These are phyloP conservation scores for Ambispora gerdemannii DNA, from an alignment of 192 early-diverging fungal genomes.

Conservation along the genomic window DNA sequence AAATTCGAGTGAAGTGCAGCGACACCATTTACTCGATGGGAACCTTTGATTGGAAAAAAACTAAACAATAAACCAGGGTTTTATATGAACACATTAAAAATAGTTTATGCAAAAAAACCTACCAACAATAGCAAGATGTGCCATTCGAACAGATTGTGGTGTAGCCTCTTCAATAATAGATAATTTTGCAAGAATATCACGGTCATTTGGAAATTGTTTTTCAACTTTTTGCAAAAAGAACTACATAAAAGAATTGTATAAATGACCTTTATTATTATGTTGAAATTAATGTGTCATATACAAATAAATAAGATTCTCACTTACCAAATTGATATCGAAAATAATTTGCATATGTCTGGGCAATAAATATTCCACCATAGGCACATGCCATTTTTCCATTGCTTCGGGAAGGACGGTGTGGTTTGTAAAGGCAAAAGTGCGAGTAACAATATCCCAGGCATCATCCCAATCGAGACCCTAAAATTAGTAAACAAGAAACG, in stretches of 20 bases:
- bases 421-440: slow-evolving; percentile 96
- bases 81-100: slow-evolving; percentile 7
- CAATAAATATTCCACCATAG: slow-evolving; percentile 86
- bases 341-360: slow-evolving; percentile 98
- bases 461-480: slow-evolving; percentile 85
- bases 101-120: background rate
- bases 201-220: slow-evolving; percentile 79
- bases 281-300: background rate
- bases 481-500: background rate
- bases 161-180: slow-evolving; percentile 92
- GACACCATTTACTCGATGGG: slow-evolving; percentile 96
- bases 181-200: slow-evolving; percentile 78
- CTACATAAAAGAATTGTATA: slow-evolving; percentile 16
- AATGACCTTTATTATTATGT: background rate
- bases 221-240: slow-evolving; percentile 97
- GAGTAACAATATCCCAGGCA: slow-evolving; percentile 88
- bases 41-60: slow-evolving; percentile 48
- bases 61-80: background rate
- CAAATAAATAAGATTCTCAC: background rate
- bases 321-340: slow-evolving; percentile 92
- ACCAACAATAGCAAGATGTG: slow-evolving; percentile 86
- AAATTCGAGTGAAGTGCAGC: slow-evolving; percentile 83
- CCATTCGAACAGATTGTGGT: slow-evolving; percentile 96
- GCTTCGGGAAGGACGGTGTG: slow-evolving; percentile 99
- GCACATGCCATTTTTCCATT: slow-evolving; percentile 96